A percentile compares a stretch with the other conserved stretches of the same genome.
Conservation (phyloP, 176 grass and related monocot genomes). For the Ensete ventricosum region DNA sequence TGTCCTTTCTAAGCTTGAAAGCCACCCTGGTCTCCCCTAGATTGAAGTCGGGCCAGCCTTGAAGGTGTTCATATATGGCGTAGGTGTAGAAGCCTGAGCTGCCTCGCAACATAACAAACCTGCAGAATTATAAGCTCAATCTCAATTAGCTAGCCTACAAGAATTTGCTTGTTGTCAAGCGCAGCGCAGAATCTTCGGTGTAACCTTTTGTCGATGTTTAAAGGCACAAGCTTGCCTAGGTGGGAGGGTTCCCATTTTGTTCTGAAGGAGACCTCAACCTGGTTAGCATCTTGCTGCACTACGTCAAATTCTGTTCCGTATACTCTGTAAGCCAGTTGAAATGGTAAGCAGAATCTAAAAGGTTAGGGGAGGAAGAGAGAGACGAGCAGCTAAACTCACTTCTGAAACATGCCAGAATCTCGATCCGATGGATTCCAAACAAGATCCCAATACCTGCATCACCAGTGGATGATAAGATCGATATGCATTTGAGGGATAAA, state of each 20-base stretch:
- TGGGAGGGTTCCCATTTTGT: constrained; percentile 41
- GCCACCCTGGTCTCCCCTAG: constrained; percentile 29
- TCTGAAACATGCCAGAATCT: constrained; percentile 23
- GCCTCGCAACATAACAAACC: constrained; percentile 46
- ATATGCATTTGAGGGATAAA: too few relatives aligned
- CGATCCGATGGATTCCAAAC: constrained; percentile 32
- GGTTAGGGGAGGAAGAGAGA: not conserved
- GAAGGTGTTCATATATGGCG: constrained; percentile 43
- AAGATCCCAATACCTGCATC: constrained; percentile 56
- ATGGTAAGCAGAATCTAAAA: not conserved
- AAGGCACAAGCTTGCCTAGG: constrained; percentile 6
- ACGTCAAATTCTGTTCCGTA: constrained; percentile 34
- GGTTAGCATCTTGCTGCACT: constrained; percentile 27
- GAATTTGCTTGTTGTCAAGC: not conserved
- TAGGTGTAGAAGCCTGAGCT: constrained; percentile 76
- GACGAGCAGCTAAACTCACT: constrained; percentile 25
- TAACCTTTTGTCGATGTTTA: constrained; percentile 60
- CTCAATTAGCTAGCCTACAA: not conserved
- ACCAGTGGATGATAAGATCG: not conserved
- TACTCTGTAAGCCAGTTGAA: constrained; percentile 34
- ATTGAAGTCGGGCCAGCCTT: constrained; percentile 33
- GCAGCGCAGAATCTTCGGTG: not conserved
- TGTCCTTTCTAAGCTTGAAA: constrained; percentile 37
- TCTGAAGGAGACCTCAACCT: constrained; percentile 68
- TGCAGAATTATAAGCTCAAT: constrained; percentile 4